phyloP scores from a whole-genome alignment of 2,329 filamentous ascomycete species.

The Fusarium torreyae region DNA sequence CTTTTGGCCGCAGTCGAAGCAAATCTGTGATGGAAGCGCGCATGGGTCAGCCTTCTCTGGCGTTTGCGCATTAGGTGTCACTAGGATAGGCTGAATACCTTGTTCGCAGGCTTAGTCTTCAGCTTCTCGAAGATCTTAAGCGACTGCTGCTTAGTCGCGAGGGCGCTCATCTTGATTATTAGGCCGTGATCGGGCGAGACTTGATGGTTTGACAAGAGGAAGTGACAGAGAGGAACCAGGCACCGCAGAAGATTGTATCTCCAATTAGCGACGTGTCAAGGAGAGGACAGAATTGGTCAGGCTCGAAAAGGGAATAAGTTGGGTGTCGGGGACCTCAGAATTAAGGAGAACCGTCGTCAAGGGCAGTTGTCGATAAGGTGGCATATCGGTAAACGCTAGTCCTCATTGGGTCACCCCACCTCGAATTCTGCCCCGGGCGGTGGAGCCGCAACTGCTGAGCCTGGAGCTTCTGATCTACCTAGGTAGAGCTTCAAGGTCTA shows the following conservation, averaged over 20 bases:
- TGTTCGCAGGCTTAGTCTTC: slow-evolving; percentile 94
- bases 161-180: slow-evolving; percentile 70
- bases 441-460: slow-evolving; percentile 44
- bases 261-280: slow-evolving; percentile 39
- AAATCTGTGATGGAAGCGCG: slow-evolving; percentile 73
- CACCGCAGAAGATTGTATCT: slow-evolving; percentile 16
- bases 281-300: slow-evolving; percentile 39
- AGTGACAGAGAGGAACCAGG: not conserved
- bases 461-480: slow-evolving; percentile 14
- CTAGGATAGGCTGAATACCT: slow-evolving; percentile 69
- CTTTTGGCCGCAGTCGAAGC: slow-evolving; percentile 98
- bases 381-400: slow-evolving; percentile 59
- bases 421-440: slow-evolving; percentile 58
- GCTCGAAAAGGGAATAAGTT: slow-evolving; percentile 36
- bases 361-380: slow-evolving; percentile 57
- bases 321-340: slow-evolving; percentile 44
- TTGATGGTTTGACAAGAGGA: slow-evolving; percentile 19
- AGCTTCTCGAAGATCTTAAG: slow-evolving; percentile 98
- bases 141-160: slow-evolving; percentile 94
- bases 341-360: slow-evolving; percentile 55
- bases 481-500: slow-evolving; percentile 13
- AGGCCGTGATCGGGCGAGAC: slow-evolving; percentile 27
- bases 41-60: slow-evolving; percentile 23
- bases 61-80: not conserved
- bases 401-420: slow-evolving; percentile 51